These are phyloP conservation scores for Neotropicomus parvogracilis DNA, from an alignment of 1,284 basidiomycete genomes.

Conservation along the genomic window DNA sequence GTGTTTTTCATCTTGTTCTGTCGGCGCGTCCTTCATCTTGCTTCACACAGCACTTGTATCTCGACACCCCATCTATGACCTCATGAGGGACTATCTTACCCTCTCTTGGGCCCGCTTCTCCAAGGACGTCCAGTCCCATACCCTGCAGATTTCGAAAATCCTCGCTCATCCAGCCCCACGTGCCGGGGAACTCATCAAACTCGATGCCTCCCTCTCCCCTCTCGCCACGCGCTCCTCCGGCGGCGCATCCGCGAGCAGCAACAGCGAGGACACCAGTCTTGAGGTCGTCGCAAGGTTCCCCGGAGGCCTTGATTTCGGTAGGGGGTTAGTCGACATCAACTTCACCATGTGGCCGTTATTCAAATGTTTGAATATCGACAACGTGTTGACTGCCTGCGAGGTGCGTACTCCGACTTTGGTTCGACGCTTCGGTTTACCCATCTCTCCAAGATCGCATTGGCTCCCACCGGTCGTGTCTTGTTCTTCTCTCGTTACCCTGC, in stretches of 20 bases:
- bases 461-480: conserved; percentile 88
- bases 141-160: conserved; percentile 80
- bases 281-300: conserved; percentile 85
- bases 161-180: conserved; percentile 81
- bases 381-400: conserved; percentile 92
- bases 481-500: conserved; percentile 90
- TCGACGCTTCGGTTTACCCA: neutral
- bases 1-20: conserved; percentile 29
- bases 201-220: conserved; percentile 58
- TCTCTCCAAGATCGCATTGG: conserved; percentile 70
- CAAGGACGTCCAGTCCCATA: conserved; percentile 86
- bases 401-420: conserved; percentile 38
- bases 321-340: conserved; percentile 80
- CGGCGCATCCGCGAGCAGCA: conserved; percentile 40
- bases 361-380: conserved; percentile 91
- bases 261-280: conserved; percentile 62
- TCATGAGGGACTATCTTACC: conserved; percentile 90
- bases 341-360: conserved; percentile 98
- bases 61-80: conserved; percentile 86
- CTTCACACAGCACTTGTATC: conserved; percentile 70
- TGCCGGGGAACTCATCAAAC: conserved; percentile 78
- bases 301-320: conserved; percentile 79
- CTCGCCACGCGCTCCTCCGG: conserved; percentile 19
- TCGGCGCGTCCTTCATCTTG: conserved; percentile 7
- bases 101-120: conserved; percentile 91